Evolutionary conservation across 164 flowering plant species (phyloP).

Genomic region (Stephania japonica): DNA sequence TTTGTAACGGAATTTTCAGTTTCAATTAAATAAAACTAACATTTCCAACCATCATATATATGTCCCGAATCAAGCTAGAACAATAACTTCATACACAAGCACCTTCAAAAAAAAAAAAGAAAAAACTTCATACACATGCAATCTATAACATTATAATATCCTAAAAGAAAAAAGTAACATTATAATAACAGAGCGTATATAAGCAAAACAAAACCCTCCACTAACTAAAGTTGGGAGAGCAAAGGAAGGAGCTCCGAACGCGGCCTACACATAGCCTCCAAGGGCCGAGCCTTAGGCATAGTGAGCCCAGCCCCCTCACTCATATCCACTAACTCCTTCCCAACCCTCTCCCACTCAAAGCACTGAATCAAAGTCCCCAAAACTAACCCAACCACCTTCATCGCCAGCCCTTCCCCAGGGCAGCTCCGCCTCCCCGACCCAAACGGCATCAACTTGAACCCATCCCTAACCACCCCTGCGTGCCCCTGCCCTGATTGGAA

Average conservation of each 20-base stretch:
- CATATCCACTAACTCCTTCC: constrained; percentile 12
- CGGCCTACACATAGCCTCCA: constrained; percentile 12
- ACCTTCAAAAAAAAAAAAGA: too few relatives aligned
- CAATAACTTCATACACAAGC: too few relatives aligned
- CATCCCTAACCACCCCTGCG: neutral
- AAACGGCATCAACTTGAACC: constrained; percentile 12
- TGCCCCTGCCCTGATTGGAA: constrained; percentile 17
- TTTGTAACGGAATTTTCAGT: too few relatives aligned
- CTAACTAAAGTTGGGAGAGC: constrained; percentile 5
- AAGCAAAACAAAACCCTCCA: too few relatives aligned
- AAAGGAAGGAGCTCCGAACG: neutral
- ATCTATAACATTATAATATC: too few relatives aligned
- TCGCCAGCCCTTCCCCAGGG: constrained; percentile 10
- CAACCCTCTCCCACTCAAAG: constrained; percentile 17
- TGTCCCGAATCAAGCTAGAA: too few relatives aligned
- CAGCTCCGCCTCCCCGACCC: constrained; percentile 15
- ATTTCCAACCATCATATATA: too few relatives aligned
- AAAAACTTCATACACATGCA: too few relatives aligned
- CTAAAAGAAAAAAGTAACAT: too few relatives aligned
- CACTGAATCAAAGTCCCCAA: constrained; percentile 16
- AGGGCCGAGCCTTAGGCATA: constrained; percentile 8
- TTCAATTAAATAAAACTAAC: too few relatives aligned
- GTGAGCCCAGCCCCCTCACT: constrained; percentile 8
- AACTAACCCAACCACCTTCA: neutral
- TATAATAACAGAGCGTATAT: too few relatives aligned